phyloP scores from a whole-genome alignment of 805 yeast species.

The Candida tallmaniae region DNA sequence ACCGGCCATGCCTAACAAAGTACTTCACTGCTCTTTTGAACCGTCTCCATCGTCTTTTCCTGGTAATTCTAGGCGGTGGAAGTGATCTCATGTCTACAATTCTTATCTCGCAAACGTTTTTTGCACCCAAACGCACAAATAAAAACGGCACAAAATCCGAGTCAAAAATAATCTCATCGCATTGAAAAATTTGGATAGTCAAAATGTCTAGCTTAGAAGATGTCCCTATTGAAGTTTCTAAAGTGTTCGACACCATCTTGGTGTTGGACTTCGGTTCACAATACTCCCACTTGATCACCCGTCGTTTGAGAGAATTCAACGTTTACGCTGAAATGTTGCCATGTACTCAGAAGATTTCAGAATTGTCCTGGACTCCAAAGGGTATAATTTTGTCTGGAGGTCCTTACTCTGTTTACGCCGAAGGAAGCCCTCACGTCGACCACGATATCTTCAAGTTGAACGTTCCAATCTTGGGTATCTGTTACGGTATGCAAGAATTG shows the following conservation, averaged over 20 bases:
- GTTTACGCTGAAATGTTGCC: conserved; percentile 99
- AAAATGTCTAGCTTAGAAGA: conserved; percentile 16
- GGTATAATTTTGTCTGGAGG: conserved; percentile 97
- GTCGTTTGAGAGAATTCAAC: conserved; percentile 96
- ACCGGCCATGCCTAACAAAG: conserved; percentile 24
- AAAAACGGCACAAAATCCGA: too few relatives aligned
- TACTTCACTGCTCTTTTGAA: conserved; percentile 23
- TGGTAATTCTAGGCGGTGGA: conserved; percentile 33
- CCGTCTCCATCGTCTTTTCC: conserved; percentile 27
- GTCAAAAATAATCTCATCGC: too few relatives aligned
- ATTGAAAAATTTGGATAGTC: neutral
- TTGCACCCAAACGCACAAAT: too few relatives aligned
- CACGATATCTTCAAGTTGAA: conserved; percentile 83
- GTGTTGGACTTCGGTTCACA: conserved; percentile 98
- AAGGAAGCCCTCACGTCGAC: conserved; percentile 96
- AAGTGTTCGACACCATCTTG: conserved; percentile 91
- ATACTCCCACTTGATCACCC: conserved; percentile 92
- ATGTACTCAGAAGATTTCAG: conserved; percentile 95
- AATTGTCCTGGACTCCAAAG: conserved; percentile 89
- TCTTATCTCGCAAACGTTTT: neutral
- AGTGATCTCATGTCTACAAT: conserved; percentile 26
- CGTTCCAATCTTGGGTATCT: conserved; percentile 95
- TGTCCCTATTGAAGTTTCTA: conserved; percentile 63
- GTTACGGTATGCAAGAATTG: conserved; percentile 98
- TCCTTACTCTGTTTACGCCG: conserved; percentile 95